Evolutionary conservation across 2,329 filamentous ascomycete species (phyloP), one percentile per base, ranked within the genome.

Genomic region (Aotearoamyces nothofagi): DNA sequence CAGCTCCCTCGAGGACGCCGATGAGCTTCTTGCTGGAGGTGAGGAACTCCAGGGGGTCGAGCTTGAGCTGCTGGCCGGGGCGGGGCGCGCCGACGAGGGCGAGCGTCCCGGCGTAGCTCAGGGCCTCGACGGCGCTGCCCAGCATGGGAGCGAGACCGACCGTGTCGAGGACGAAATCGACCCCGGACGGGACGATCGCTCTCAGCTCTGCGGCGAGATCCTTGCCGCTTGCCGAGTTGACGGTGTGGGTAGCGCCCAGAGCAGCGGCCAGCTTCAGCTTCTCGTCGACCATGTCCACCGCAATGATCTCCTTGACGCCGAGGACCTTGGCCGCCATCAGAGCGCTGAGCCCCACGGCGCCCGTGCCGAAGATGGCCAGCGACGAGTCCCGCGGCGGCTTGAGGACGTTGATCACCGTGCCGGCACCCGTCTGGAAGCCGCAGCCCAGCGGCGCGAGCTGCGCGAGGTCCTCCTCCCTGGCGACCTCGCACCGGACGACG

Each of bases 371-470:
- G 0, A 60, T 39, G 3, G 47, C 50, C 1, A 59, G 37, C 0
- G 43, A 41, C 19, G 50, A 43, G 2, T 41, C 32, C 3, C 42
- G 31, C 12, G 48, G 43, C 15, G 38, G 39, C 9, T 34, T 34
- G 1, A 52, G 39, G 1, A 54, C 41, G 26, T 58, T 54, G 7
- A 56, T 36, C 3, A 60, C 47, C 1, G 57, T 32, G 11, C 55
- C 56, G 6, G 52, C 52, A n/a, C 56, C 57, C 3, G 57, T 59
- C 44, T 53, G 51, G 19, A 58, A 48, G 0, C 55, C 56, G 35
- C 57, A 60, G 1, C 56, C 56, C 12, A 61, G 40, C 2, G 56
- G 54, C 5, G 56, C 51, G 19, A 51, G 49, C 10, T 50, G 33
- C 1, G 42, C 38, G 22, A 55, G 31, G 22, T 50, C 41, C 5